Evolutionary conservation across 768 basidiomycete genomes (phyloP).

Genomic region (Lyophyllum atratum): DNA sequence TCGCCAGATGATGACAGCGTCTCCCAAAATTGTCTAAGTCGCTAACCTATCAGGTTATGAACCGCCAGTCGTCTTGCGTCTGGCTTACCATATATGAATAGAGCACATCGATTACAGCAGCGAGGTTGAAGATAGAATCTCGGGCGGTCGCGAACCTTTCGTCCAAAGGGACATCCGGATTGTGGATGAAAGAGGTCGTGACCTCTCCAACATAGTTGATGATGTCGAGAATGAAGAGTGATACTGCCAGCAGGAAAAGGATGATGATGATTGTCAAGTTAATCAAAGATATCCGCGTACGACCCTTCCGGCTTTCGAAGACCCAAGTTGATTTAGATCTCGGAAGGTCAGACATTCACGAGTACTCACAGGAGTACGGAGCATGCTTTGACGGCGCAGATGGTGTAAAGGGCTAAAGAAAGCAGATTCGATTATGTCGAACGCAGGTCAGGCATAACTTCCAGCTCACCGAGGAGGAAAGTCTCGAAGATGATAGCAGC

Average conservation of each 20-base stretch:
- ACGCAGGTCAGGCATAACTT: no score
- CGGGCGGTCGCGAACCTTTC: slow-evolving; percentile 1
- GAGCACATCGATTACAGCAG: slow-evolving; percentile 5
- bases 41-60: not conserved
- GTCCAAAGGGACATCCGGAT: not conserved
- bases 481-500: slow-evolving; percentile 7
- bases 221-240: slow-evolving; percentile 6
- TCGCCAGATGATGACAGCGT: slow-evolving; percentile 11
- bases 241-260: slow-evolving; percentile 3
- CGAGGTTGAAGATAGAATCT: slow-evolving; percentile 3
- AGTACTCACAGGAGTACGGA: not conserved
- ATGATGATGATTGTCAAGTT: slow-evolving; percentile 9
- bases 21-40: slow-evolving; percentile 7
- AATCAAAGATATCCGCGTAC: slow-evolving; percentile 3
- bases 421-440: not conserved
- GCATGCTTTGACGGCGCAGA: slow-evolving; percentile 6
- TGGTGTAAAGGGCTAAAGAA: slow-evolving; percentile 1
- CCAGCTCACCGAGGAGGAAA: slow-evolving; percentile 9
- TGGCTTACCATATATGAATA: slow-evolving; percentile 6
- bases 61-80: not conserved
- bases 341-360: not conserved
- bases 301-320: not conserved
- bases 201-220: slow-evolving; percentile 5
- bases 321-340: not conserved
- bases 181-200: slow-evolving; percentile 6